Percentiles rank a stretch among this genome's conserved stretches.
Evolutionary conservation across 2,329 filamentous ascomycete genomes (phyloP).

Genomic region (Ceratocystis destructans): DNA sequence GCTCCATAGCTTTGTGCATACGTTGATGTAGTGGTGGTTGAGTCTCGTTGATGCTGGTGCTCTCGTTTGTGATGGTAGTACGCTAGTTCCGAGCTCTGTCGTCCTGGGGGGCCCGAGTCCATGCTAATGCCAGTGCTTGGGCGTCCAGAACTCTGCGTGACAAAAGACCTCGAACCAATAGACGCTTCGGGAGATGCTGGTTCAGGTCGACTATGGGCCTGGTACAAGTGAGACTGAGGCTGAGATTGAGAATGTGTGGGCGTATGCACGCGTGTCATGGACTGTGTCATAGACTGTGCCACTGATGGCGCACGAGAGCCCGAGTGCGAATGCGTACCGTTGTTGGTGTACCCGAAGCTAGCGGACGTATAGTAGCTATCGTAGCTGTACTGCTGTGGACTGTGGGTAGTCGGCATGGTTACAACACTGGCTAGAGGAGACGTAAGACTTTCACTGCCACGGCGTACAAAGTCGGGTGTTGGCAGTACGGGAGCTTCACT

Average conservation of each 20-base stretch:
- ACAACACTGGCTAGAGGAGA: constrained; percentile 40
- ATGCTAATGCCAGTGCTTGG: constrained; percentile 48
- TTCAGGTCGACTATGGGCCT: constrained; percentile 2
- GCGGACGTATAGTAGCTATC: constrained; percentile 37
- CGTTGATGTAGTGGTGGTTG: constrained; percentile 32
- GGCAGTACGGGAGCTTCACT: constrained; percentile 50
- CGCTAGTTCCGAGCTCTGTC: constrained; percentile 41
- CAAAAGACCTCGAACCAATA: constrained; percentile 34
- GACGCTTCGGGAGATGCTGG: constrained; percentile 12
- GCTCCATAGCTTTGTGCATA: constrained; percentile 32
- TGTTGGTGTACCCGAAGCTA: not conserved
- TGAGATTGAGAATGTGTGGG: constrained; percentile 5
- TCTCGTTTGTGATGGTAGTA: constrained; percentile 24
- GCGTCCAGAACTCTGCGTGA: constrained; percentile 32
- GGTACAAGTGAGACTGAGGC: constrained; percentile 18
- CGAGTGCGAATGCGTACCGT: constrained; percentile 4
- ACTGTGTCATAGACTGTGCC: constrained; percentile 14
- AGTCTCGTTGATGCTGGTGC: constrained; percentile 32
- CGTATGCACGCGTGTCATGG: not conserved
- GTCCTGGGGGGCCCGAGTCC: constrained; percentile 28
- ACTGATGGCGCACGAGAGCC: constrained; percentile 20
- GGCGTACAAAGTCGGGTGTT: constrained; percentile 50
- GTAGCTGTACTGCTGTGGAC: constrained; percentile 43
- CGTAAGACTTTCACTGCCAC: constrained; percentile 52
- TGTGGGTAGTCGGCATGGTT: constrained; percentile 25